A percentile compares a stretch with the other conserved stretches of the same genome.
Conservation (phyloP, 1,284 basidiomycete genomes). For the Grifola frondosa region DNA sequence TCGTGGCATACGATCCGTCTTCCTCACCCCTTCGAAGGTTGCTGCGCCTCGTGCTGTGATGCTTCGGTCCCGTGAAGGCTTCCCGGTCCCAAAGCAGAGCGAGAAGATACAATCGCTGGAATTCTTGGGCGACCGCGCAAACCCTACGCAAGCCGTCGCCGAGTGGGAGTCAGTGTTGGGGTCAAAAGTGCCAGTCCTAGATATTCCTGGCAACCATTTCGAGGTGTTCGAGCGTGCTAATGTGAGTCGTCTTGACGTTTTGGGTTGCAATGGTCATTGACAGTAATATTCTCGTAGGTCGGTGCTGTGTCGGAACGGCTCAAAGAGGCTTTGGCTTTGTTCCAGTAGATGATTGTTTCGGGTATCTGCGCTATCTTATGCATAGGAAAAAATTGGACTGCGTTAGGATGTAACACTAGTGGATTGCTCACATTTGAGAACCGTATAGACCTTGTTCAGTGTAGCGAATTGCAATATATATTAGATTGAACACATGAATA, state of each 20-base stretch:
- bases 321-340: slow-evolving; percentile 3
- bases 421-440: too few relatives aligned
- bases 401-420: too few relatives aligned
- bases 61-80: slow-evolving; percentile 21
- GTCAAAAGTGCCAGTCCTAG: slow-evolving; percentile 40
- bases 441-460: too few relatives aligned
- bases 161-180: slow-evolving; percentile 52
- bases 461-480: too few relatives aligned
- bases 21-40: slow-evolving; percentile 2
- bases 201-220: slow-evolving; percentile 70
- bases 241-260: slow-evolving; percentile 39
- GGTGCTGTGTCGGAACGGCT: slow-evolving; percentile 1
- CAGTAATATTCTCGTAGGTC: slow-evolving; percentile 1
- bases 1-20: slow-evolving; percentile 21
- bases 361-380: too few relatives aligned
- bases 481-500: too few relatives aligned
- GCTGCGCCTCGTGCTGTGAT: slow-evolving; percentile 14
- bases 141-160: slow-evolving; percentile 31
- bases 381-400: too few relatives aligned
- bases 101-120: slow-evolving; percentile 10
- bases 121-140: slow-evolving; percentile 47
- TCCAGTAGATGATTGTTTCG: neutral
- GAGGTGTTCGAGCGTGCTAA: slow-evolving; percentile 51
- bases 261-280: neutral
- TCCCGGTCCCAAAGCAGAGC: slow-evolving; percentile 9